Base-by-base conservation (phyloP, 495 filamentous ascomycete species). In the Podospora pseudoanserina region DNA sequence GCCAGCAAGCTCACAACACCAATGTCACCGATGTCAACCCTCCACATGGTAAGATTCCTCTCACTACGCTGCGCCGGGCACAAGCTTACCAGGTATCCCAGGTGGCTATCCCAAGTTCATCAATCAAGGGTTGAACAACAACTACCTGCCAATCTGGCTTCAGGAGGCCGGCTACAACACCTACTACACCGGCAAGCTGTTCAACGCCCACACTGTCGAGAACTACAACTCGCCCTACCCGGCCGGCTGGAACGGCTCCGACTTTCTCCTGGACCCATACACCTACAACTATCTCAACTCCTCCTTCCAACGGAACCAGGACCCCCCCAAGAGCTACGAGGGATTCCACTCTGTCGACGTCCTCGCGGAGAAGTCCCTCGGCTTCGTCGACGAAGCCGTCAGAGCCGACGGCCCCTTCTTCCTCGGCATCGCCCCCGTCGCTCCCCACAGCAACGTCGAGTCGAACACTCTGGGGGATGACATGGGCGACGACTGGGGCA, bases 21-120 rank as follows among this genome's bases (percentile, higher is more conserved):
- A 92, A 92, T 68, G 89, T 92, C 6, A 92, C 90, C 0, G 87
- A 90, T 66, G 86, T 92, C 7, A 78, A 72, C 27, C 87, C 89
- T 0, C 89, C 88, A 13, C 83, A 86, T 67, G 86, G 87, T 86
- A 76, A 63, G 74, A 59, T 7, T 13, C 0, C 18, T 2, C 9
- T 19, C 16, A 16, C 11, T 49, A 16, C 39, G 2, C 7, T 16
- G 39, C 18, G 15, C 15, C 39, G 11, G 39, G 6, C 39, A 49
- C 39, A 13, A 58, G 55, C 6, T 26, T 19, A 58, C n/a, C 55
- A 58, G 3, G 11, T 9, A 5, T 28, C 2, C 5, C 63, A 88
- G 88, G 89, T 15, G 90, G 89, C 6, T 91, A 90, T 69, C 88
- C 89, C 53, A 91, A 91, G 68, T 91, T 92, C 66, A 76, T 90